Percentiles rank a stretch among this genome's conserved stretches.
Evolutionary conservation across 225 moss, liverwort and hornwort species (phyloP).

Genomic region (Asterella californica): DNA sequence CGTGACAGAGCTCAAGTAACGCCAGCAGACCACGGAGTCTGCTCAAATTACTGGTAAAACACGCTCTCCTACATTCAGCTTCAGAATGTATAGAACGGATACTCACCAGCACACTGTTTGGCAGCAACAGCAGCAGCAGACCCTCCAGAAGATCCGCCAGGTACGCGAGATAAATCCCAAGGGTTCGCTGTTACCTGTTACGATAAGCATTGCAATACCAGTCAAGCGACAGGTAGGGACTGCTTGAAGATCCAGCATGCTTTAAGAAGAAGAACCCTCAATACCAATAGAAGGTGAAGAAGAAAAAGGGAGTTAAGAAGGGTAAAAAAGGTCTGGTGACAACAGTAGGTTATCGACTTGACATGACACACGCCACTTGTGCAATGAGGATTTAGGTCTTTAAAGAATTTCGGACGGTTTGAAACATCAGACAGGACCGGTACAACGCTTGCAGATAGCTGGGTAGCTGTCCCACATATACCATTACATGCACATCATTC

Average conservation of each 20-base stretch:
- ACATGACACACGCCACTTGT: not conserved
- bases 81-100: not conserved
- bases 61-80: not conserved
- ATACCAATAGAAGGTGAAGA: not conserved
- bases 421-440: too few relatives aligned
- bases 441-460: not conserved
- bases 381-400: too few relatives aligned
- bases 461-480: not conserved
- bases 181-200: slow-evolving; percentile 79
- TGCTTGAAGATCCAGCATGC: not conserved
- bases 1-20: not conserved
- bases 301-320: not conserved
- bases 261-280: not conserved
- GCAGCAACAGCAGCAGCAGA: slow-evolving; percentile 95
- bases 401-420: too few relatives aligned
- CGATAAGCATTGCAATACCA: not conserved
- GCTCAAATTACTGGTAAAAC: not conserved
- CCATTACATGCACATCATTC: not conserved
- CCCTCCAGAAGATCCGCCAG: slow-evolving; percentile 93
- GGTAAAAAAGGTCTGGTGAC: not conserved
- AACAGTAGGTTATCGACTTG: not conserved
- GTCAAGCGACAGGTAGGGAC: not conserved
- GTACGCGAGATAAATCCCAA: slow-evolving; percentile 91
- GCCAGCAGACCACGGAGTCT: not conserved
- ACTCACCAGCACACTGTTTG: slow-evolving; percentile 63